Conservation (phyloP, 2,329 filamentous ascomycete genomes). For the Endocalyx cinctus region DNA sequence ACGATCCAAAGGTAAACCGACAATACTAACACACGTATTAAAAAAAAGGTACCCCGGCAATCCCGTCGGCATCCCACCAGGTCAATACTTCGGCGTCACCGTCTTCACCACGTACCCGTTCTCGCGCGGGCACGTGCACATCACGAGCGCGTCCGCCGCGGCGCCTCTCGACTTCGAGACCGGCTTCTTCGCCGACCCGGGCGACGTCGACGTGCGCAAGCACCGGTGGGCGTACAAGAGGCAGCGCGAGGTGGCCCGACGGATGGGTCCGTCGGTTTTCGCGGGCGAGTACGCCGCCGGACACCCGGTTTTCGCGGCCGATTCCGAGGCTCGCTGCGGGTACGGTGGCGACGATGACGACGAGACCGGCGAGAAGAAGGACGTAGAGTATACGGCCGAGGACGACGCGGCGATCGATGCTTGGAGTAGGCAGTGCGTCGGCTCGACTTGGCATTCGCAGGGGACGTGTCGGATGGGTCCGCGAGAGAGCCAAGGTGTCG, state of each 20-base stretch:
- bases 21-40: neutral
- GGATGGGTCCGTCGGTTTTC: conserved; percentile 47
- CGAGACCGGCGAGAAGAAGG: neutral
- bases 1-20: too few species aligned
- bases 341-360: neutral
- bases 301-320: conserved; percentile 12
- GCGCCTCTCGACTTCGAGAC: conserved; percentile 6
- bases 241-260: conserved; percentile 52
- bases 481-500: conserved; percentile 29
- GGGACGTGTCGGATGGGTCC: conserved; percentile 27
- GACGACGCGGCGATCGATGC: conserved; percentile 39
- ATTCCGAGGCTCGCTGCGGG: conserved; percentile 23
- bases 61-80: conserved; percentile 28
- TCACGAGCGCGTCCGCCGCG: conserved; percentile 32
- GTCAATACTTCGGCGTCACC: conserved; percentile 49
- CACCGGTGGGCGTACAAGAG: conserved; percentile 62
- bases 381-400: too few species aligned
- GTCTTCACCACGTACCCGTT: conserved; percentile 56
- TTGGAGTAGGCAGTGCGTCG: conserved; percentile 27
- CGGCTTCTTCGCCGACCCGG: conserved; percentile 29
- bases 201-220: conserved; percentile 26
- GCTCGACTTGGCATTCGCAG: conserved; percentile 32
- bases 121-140: conserved; percentile 58
- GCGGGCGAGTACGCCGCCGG: conserved; percentile 36
- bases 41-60: conserved; percentile 41